phyloP scores from a whole-genome alignment of 2,329 filamentous ascomycete genomes.

The Pseudocercospora crystallina region DNA sequence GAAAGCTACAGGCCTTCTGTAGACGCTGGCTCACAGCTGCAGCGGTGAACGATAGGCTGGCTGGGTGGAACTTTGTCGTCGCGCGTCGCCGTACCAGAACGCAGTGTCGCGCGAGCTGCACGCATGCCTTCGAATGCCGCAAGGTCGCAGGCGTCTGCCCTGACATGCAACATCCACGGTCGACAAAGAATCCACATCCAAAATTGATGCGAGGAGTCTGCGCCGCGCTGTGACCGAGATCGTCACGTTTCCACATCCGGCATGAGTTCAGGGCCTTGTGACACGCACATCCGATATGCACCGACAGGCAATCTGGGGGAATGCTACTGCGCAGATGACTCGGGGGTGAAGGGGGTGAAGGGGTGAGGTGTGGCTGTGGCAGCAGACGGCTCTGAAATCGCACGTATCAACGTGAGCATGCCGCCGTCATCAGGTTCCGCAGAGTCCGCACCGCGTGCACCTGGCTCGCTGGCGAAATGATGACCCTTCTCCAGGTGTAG shows the following conservation, averaged over 20 bases:
- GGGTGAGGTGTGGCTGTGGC: not conserved
- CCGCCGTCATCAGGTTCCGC: not conserved
- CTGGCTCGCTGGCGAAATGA: slow-evolving; percentile 5
- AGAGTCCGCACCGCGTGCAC: not conserved
- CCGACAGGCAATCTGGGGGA: not conserved
- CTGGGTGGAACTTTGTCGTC: not conserved
- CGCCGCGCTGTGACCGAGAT: slow-evolving; percentile 15
- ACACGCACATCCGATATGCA: slow-evolving; percentile 9
- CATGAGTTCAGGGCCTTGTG: slow-evolving; percentile 9
- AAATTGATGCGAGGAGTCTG: slow-evolving; percentile 12
- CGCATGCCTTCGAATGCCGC: slow-evolving; percentile 5
- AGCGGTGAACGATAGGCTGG: slow-evolving; percentile 13
- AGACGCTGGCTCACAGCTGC: slow-evolving; percentile 17
- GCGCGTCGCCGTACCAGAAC: slow-evolving; percentile 13
- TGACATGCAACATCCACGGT: slow-evolving; percentile 10
- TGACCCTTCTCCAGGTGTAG: not conserved
- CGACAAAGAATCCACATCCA: slow-evolving; percentile 17
- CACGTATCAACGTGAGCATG: slow-evolving; percentile 3
- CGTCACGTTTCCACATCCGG: slow-evolving; percentile 12
- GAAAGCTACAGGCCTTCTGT: slow-evolving; percentile 13
- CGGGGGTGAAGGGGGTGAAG: slow-evolving; percentile 1
- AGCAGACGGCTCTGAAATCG: slow-evolving; percentile 1
- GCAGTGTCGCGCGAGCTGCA: slow-evolving; percentile 8
- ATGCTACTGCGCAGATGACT: slow-evolving; percentile 5
- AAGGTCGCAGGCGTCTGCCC: slow-evolving; percentile 5